A percentile compares a stretch with the other conserved stretches of the same genome.
Evolutionary conservation across 495 filamentous ascomycete genomes (phyloP).

Genomic region (Astrothelium subdiscretum): DNA sequence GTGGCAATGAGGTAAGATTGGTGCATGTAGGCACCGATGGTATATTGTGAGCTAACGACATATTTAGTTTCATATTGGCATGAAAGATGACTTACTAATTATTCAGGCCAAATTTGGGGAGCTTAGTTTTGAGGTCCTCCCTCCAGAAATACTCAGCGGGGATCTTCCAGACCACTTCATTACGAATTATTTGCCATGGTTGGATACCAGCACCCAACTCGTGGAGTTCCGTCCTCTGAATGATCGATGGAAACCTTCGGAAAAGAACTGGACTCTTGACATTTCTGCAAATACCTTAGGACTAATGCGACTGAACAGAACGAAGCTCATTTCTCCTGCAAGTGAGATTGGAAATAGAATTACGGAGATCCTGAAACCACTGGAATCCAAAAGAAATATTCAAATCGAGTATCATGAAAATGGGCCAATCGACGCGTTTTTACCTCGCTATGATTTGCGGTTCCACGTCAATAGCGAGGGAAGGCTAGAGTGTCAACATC

Average conservation of each 20-base stretch:
- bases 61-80: background rate
- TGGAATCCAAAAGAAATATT: conserved; percentile 26
- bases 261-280: conserved; percentile 19
- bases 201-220: conserved; percentile 32
- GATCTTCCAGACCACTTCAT: conserved; percentile 39
- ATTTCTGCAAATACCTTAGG: background rate
- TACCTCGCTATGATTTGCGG: conserved; percentile 38
- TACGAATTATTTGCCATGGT: conserved; percentile 45
- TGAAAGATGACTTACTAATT: background rate
- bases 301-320: background rate
- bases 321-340: background rate
- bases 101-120: background rate
- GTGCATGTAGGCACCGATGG: background rate
- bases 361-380: conserved; percentile 20
- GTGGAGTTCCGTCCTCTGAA: conserved; percentile 41
- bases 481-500: conserved; percentile 37
- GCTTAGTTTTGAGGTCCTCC: conserved; percentile 33
- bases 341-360: background rate
- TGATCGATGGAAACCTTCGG: conserved; percentile 31
- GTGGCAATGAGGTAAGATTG: background rate
- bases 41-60: background rate
- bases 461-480: conserved; percentile 32
- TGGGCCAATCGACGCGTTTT: conserved; percentile 26
- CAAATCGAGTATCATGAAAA: conserved; percentile 27
- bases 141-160: conserved; percentile 27